Percentiles rank a stretch among this genome's conserved stretches.
These are phyloP conservation scores for Rhododendron griersonianum DNA, from an alignment of 148 eudicot species.

Conservation along the genomic window DNA sequence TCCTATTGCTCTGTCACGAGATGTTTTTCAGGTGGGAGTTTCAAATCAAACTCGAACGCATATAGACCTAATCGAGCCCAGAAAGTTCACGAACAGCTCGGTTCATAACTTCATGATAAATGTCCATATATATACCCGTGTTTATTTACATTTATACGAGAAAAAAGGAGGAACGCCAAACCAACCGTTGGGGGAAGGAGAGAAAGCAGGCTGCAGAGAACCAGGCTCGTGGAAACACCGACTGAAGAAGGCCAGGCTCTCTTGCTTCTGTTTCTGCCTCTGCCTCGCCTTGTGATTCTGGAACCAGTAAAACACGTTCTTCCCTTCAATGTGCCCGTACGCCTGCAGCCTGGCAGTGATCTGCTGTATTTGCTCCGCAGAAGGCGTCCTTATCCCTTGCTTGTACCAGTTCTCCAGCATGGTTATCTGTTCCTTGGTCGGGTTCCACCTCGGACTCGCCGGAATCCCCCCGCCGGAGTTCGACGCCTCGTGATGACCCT, in stretches of 20 bases:
- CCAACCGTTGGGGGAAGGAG: conserved; percentile 35
- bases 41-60: no score
- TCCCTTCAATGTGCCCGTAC: conserved; percentile 83
- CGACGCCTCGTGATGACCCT: conserved; percentile 7
- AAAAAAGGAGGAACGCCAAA: conserved; percentile 10
- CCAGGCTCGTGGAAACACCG: conserved; percentile 9
- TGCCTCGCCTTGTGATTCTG: conserved; percentile 95
- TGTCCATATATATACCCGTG: neutral
- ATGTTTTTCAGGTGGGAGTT: no score
- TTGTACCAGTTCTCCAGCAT: conserved; percentile 61
- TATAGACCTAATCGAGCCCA: neutral
- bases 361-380: conserved; percentile 76
- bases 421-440: conserved; percentile 80
- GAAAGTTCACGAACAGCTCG: neutral
- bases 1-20: no score
- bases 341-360: conserved; percentile 50
- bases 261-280: conserved; percentile 75
- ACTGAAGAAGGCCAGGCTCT: conserved; percentile 27
- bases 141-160: neutral
- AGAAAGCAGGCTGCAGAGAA: neutral
- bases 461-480: conserved; percentile 19
- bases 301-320: conserved; percentile 96
- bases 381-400: conserved; percentile 74
- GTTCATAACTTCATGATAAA: no score
- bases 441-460: conserved; percentile 65